A percentile compares a stretch with the other conserved stretches of the same genome.
phyloP scores from a whole-genome alignment of 139 green algal genomes.

The Chlorella sp. region DNA sequence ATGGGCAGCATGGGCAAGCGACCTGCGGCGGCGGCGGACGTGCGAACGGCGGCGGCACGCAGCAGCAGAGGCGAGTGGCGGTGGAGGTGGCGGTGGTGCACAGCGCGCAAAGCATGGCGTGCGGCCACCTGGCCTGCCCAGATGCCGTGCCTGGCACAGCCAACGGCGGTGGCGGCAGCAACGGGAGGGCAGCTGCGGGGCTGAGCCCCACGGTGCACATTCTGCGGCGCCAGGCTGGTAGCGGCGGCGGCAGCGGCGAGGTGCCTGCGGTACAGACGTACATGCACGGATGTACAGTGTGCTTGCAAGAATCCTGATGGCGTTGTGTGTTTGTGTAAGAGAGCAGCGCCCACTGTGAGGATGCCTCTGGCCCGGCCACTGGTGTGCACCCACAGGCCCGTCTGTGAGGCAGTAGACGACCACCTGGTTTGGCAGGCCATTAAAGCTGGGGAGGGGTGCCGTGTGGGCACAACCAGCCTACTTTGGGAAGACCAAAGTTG shows the following conservation, averaged over 20 bases:
- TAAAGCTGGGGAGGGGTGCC: too few species aligned
- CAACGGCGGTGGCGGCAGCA: neutral
- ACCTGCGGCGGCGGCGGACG: neutral
- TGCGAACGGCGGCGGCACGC: neutral
- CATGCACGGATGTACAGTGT: slow-evolving; percentile 3
- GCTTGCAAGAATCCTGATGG: neutral
- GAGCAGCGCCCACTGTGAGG: too few species aligned
- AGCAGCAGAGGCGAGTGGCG: neutral
- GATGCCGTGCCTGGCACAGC: neutral
- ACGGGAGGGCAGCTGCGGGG: neutral
- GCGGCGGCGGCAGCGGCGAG: too few species aligned
- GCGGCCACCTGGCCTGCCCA: slow-evolving; percentile 38
- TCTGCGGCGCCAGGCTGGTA: neutral
- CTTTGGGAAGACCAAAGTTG: too few species aligned
- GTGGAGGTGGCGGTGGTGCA: slow-evolving; percentile 61
- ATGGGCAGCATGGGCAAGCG: neutral
- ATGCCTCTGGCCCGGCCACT: too few species aligned
- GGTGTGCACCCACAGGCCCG: too few species aligned
- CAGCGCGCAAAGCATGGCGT: slow-evolving; percentile 60
- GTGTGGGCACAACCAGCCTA: too few species aligned
- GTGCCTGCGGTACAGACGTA: slow-evolving; percentile 10
- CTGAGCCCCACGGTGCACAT: neutral
- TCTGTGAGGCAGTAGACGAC: too few species aligned
- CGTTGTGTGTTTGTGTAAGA: too few species aligned
- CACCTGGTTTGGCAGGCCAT: too few species aligned